Evolutionary conservation across 208 protist species (phyloP), one percentile per base, ranked within the genome.

Genomic region (Acanthamoeba polyphaga): DNA sequence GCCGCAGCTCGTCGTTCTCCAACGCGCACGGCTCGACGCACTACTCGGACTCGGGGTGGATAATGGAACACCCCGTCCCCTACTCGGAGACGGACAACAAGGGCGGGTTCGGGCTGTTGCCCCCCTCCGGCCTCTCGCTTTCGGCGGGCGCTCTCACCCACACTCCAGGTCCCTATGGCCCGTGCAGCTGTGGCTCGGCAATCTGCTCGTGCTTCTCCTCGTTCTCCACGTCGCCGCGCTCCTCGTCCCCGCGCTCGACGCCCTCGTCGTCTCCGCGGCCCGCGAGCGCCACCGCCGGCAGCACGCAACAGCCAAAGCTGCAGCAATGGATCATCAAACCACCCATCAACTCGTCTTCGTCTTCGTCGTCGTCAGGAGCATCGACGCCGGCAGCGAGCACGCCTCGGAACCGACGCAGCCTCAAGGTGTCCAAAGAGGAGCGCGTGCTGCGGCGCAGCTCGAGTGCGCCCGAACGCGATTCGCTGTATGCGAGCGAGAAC

Each of bases 201-300:
- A 24, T 29, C 22, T 82, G 74, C 24, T 82, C 74, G 8, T 82
- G 74, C 74, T 82, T 82, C 38, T 82, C 74, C 4, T 82, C 74
- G 43, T 82, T 82, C 74, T 22, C 74, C 32, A 53, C 43, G 43
- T 82, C 74, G 24, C 74, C 74, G 51, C 74, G 74, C 74, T 82
- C 74, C 1, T 53, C 43, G 1, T 53, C 43, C 0, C 32, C 43
- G 10, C 43, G 43, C 46, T 29, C 74, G 6, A 34, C 46, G 13
- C 38, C 38, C 70, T 34, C 32, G 1, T 46, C 70, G 29, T 66
- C 60, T 19, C 60, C 60, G 2, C 60, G 60, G 29, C 27, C 29
- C 8, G 66, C 66, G n/a, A 38, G 27, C 24, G 38, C 66, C 66
- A 38, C 66, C 15, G 22, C 53, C 53, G 53, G 53, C 53, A 58